Evolutionary conservation across 1,284 basidiomycete genomes (phyloP).

Genomic region (Marasmius oreades): DNA sequence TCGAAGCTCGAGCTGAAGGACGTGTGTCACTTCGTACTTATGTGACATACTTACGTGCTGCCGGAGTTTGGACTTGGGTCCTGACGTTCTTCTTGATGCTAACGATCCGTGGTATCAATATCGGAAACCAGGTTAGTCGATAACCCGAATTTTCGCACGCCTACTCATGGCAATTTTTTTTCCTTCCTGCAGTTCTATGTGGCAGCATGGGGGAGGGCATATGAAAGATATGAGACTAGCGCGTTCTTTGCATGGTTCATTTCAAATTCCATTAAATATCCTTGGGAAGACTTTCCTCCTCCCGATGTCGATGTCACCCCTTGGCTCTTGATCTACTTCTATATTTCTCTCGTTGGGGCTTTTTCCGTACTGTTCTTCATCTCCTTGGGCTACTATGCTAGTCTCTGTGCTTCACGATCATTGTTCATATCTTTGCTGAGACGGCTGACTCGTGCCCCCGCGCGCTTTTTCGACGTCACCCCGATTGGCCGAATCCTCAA

Average conservation of each 20-base stretch:
- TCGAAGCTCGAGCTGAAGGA: slow-evolving; percentile 63
- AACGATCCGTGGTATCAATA: slow-evolving; percentile 51
- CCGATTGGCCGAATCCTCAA: slow-evolving; percentile 75
- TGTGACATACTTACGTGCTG: slow-evolving; percentile 57
- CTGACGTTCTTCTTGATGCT: slow-evolving; percentile 52
- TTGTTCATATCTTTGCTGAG: slow-evolving; percentile 53
- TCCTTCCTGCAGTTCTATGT: slow-evolving; percentile 47
- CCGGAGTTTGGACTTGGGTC: slow-evolving; percentile 55
- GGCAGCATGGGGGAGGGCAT: slow-evolving; percentile 65
- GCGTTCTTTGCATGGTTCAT: slow-evolving; percentile 20
- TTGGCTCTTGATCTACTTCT: slow-evolving; percentile 65
- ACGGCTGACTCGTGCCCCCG: slow-evolving; percentile 55
- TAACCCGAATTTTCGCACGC: background rate
- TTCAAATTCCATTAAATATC: slow-evolving; percentile 24
- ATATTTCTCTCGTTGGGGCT: slow-evolving; percentile 55
- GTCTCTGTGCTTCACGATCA: slow-evolving; percentile 59
- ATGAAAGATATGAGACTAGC: slow-evolving; percentile 30
- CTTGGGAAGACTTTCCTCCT: slow-evolving; percentile 49
- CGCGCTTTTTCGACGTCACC: slow-evolving; percentile 67
- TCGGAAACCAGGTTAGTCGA: slow-evolving; percentile 50
- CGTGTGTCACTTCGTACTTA: slow-evolving; percentile 58
- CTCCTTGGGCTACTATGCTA: slow-evolving; percentile 63
- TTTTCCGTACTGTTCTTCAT: slow-evolving; percentile 52
- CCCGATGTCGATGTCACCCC: slow-evolving; percentile 57
- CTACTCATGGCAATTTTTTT: slow-evolving; percentile 1